These are phyloP conservation scores for Skeletonema tropicum DNA, from an alignment of 108 stramenopile genomes.

Conservation along the genomic window DNA sequence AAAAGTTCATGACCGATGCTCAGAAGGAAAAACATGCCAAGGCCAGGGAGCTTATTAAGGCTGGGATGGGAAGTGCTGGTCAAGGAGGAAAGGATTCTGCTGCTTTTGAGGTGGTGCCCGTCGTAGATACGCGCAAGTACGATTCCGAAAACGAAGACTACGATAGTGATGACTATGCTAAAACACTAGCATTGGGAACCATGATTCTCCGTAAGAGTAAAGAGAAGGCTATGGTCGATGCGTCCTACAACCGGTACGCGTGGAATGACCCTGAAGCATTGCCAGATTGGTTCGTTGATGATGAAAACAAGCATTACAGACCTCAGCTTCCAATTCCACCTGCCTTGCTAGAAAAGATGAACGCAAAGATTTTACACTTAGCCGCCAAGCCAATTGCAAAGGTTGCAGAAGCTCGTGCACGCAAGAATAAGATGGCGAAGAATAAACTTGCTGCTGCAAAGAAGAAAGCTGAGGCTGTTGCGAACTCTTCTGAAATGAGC, in stretches of 20 bases:
- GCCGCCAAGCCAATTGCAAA: constrained; percentile 96
- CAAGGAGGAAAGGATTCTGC: constrained; percentile 32
- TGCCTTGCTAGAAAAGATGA: constrained; percentile 95
- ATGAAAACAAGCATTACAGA: constrained; percentile 95
- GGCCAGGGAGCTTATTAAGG: constrained; percentile 88
- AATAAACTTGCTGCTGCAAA: constrained; percentile 90
- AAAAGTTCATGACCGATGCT: constrained; percentile 60
- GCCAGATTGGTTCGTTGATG: constrained; percentile 98
- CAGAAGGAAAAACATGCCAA: constrained; percentile 74
- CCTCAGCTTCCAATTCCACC: constrained; percentile 97
- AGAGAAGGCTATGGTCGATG: constrained; percentile 96
- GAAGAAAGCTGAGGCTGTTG: constrained; percentile 93
- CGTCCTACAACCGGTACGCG: constrained; percentile 98
- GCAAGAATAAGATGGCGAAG: constrained; percentile 90
- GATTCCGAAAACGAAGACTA: constrained; percentile 96
- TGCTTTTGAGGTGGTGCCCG: constrained; percentile 78
- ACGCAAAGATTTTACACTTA: constrained; percentile 84
- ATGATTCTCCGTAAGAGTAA: constrained; percentile 96
- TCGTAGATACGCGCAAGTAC: constrained; percentile 87
- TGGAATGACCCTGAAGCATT: constrained; percentile 97
- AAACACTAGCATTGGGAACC: constrained; percentile 94
- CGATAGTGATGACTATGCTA: constrained; percentile 95
- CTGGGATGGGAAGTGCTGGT: constrained; percentile 70
- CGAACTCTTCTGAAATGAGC: constrained; percentile 90
- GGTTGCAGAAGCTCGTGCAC: constrained; percentile 97